These are phyloP conservation scores for Cyathus striatus DNA, from an alignment of 768 basidiomycete genomes.

Conservation along the genomic window DNA sequence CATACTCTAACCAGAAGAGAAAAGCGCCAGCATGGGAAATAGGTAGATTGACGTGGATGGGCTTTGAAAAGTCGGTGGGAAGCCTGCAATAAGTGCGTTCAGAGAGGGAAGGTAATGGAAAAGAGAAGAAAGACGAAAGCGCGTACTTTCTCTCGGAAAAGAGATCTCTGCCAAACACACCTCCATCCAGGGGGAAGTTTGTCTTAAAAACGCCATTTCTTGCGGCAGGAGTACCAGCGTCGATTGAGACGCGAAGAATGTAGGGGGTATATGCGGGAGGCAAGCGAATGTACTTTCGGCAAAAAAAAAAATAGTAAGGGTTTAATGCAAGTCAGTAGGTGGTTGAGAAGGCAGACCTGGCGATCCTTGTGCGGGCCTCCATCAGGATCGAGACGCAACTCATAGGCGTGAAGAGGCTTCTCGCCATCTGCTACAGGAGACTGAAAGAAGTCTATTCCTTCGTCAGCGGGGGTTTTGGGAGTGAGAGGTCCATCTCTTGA, in stretches of 20 bases:
- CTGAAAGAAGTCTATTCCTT: constrained; percentile 86
- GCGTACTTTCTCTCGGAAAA: constrained; percentile 76
- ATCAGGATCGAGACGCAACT: constrained; percentile 81
- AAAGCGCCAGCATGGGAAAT: constrained; percentile 97
- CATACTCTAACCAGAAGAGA: constrained; percentile 92
- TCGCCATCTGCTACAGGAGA: constrained; percentile 47
- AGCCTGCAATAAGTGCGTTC: constrained; percentile 41
- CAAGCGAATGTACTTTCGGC: constrained; percentile 83
- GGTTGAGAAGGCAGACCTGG: constrained; percentile 46
- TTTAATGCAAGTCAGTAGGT: background rate
- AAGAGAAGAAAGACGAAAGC: constrained; percentile 2
- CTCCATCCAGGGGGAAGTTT: constrained; percentile 95
- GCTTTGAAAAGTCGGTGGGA: constrained; percentile 82
- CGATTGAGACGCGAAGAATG: constrained; percentile 84
- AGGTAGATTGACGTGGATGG: constrained; percentile 90
- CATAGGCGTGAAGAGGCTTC: constrained; percentile 74
- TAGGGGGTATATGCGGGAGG: constrained; percentile 90
- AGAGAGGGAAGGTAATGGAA: no score
- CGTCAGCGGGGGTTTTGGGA: constrained; percentile 89
- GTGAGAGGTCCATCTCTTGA: no score
- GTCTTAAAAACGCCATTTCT: constrained; percentile 92
- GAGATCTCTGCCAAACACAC: constrained; percentile 69
- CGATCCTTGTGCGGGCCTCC: constrained; percentile 86
- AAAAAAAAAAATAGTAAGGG: background rate
- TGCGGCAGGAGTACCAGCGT: constrained; percentile 88